Conservation (phyloP, 192 early-diverging fungal species). For the Coemansia sp. region DNA sequence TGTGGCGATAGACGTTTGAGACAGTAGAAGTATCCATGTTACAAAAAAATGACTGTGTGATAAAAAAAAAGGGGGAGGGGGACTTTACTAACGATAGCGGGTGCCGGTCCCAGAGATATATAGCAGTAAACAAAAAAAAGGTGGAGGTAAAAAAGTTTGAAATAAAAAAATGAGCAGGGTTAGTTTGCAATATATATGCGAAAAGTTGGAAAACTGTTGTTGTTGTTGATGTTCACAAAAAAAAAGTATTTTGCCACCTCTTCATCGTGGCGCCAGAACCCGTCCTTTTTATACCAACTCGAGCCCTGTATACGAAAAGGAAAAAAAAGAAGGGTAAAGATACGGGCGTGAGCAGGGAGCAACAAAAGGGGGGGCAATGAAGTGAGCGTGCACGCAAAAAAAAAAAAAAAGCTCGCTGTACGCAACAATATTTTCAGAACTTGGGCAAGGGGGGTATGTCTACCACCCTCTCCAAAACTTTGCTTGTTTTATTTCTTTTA, state of each 20-base stretch:
- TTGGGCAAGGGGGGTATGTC: background rate
- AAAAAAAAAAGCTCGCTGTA: too few species aligned
- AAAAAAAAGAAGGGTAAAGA: background rate
- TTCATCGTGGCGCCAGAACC: background rate
- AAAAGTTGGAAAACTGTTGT: background rate
- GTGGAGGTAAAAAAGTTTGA: background rate
- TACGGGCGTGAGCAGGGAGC: background rate
- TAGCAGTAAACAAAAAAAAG: background rate
- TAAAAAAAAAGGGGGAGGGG: background rate
- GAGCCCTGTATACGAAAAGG: background rate
- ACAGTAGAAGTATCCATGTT: slow-evolving; percentile 1
- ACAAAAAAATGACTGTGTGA: background rate
- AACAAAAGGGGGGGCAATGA: background rate
- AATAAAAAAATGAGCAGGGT: background rate
- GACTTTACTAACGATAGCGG: background rate
- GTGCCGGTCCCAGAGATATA: too few species aligned
- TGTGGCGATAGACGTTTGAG: background rate
- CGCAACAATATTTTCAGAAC: too few species aligned
- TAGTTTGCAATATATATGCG: background rate
- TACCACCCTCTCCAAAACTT: too few species aligned
- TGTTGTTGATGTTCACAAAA: background rate
- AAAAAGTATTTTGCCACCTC: background rate
- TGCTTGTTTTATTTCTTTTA: background rate
- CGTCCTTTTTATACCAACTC: background rate
- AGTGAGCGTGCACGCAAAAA: too few species aligned